phyloP scores from a whole-genome alignment of 805 yeast genomes.

The Maudiozyma serrabonitensis region DNA sequence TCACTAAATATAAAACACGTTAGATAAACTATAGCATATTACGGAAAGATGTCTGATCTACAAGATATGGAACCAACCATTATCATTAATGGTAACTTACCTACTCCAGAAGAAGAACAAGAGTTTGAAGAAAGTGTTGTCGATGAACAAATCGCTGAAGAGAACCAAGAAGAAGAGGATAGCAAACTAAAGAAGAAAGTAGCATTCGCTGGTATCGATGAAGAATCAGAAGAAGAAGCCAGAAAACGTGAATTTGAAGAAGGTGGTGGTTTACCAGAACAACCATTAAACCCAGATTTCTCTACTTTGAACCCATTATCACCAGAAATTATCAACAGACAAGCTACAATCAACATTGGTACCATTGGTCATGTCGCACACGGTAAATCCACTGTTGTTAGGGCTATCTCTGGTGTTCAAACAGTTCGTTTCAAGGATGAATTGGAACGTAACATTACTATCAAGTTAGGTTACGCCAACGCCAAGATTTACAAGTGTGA shows the following conservation, averaged over 20 bases:
- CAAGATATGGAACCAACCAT: conserved; percentile 81
- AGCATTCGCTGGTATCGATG: conserved; percentile 65
- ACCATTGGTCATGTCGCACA: conserved; percentile 95
- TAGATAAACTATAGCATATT: too few species aligned
- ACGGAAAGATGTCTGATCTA: conserved; percentile 52
- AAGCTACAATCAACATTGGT: conserved; percentile 98
- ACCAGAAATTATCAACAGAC: conserved; percentile 95
- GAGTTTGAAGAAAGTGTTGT: conserved; percentile 26
- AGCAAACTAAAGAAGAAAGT: conserved; percentile 58
- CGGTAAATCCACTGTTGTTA: conserved; percentile 88
- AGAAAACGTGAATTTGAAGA: conserved; percentile 84
- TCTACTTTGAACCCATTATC: conserved; percentile 72
- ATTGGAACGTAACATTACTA: conserved; percentile 96
- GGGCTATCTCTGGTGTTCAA: conserved; percentile 97
- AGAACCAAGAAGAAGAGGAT: conserved; percentile 32
- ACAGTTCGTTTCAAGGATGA: conserved; percentile 99
- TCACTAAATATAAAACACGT: too few species aligned
- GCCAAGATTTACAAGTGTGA: conserved; percentile 95
- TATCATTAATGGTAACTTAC: conserved; percentile 56
- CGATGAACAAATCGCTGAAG: conserved; percentile 33
- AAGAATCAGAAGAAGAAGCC: conserved; percentile 64
- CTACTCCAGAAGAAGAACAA: conserved; percentile 29
- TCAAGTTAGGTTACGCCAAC: conserved; percentile 96
- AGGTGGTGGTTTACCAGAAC: conserved; percentile 98
- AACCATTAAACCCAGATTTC: conserved; percentile 85